Conservation (phyloP, 345 rosid species). For the Hibiscus trionum region DNA sequence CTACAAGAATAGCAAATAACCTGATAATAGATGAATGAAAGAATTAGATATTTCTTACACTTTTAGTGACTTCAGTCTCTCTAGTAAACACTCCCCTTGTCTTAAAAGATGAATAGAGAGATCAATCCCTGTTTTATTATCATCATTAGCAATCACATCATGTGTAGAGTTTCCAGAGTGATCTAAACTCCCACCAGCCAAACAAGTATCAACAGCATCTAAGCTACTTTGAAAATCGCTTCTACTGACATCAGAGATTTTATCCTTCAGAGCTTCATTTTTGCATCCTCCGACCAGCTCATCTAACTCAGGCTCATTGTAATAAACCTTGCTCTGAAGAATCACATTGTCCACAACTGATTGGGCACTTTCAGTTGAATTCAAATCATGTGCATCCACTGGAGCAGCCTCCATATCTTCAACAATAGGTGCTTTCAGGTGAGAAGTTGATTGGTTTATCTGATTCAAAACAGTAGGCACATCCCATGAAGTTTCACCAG, state of each 20-base stretch:
- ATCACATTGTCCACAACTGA: slow-evolving; percentile 17
- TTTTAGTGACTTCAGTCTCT: slow-evolving; percentile 60
- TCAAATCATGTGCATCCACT: slow-evolving; percentile 22
- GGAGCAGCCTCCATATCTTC: slow-evolving; percentile 28
- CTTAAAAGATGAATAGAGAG: slow-evolving; percentile 43
- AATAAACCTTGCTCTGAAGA: slow-evolving; percentile 23
- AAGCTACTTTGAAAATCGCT: slow-evolving; percentile 23
- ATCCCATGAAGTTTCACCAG: slow-evolving; percentile 99
- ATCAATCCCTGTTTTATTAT: slow-evolving; percentile 26
- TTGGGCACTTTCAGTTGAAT: slow-evolving; percentile 21
- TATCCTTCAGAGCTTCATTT: slow-evolving; percentile 24
- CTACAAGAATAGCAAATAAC: background rate
- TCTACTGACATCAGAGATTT: slow-evolving; percentile 21
- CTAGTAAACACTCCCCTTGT: slow-evolving; percentile 54
- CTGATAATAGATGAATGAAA: slow-evolving; percentile 4
- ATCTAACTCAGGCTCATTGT: slow-evolving; percentile 9
- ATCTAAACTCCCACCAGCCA: slow-evolving; percentile 18
- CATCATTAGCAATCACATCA: slow-evolving; percentile 23
- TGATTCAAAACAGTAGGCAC: slow-evolving; percentile 51
- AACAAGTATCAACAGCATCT: slow-evolving; percentile 20
- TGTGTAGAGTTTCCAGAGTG: slow-evolving; percentile 14
- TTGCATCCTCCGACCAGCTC: slow-evolving; percentile 23
- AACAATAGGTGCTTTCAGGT: slow-evolving; percentile 18
- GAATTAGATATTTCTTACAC: slow-evolving; percentile 38
- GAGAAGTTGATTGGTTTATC: slow-evolving; percentile 22